Conservation (phyloP, 331 rosid species). For the Arachis monticola region DNA sequence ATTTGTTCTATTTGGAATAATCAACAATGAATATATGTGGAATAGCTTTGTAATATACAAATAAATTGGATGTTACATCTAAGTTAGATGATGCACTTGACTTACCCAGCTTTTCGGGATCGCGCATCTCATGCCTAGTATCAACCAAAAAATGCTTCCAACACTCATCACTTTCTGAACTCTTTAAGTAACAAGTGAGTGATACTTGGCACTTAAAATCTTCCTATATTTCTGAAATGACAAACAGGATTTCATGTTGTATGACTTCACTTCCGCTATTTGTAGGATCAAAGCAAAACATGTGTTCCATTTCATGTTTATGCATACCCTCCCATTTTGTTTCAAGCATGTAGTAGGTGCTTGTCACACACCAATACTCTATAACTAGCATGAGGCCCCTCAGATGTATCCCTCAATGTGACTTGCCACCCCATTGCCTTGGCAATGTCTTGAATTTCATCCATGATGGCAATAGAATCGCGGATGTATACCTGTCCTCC, state of each 20-base stretch:
- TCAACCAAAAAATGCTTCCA: slow-evolving; percentile 29
- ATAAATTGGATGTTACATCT: slow-evolving; percentile 42
- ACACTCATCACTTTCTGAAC: neutral
- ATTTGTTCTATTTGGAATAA: neutral
- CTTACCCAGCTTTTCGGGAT: slow-evolving; percentile 22
- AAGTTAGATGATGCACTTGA: slow-evolving; percentile 35
- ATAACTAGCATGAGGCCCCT: slow-evolving; percentile 87
- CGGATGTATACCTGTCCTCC: slow-evolving; percentile 83
- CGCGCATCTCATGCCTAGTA: slow-evolving; percentile 29
- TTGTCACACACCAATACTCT: slow-evolving; percentile 71
- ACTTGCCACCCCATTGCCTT: slow-evolving; percentile 82
- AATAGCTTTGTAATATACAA: slow-evolving; percentile 40
- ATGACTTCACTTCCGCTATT: neutral
- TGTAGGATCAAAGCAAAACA: slow-evolving; percentile 28
- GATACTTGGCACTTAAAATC: slow-evolving; percentile 29
- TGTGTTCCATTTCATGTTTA: neutral
- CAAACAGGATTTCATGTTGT: slow-evolving; percentile 16
- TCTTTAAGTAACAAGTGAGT: slow-evolving; percentile 18
- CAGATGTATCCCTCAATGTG: slow-evolving; percentile 65
- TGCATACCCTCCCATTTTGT: slow-evolving; percentile 2
- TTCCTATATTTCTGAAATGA: slow-evolving; percentile 34
- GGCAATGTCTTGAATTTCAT: slow-evolving; percentile 70
- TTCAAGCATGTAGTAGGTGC: slow-evolving; percentile 61
- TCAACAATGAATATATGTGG: slow-evolving; percentile 26
- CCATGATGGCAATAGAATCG: slow-evolving; percentile 70